These are phyloP conservation scores for Colletotrichum noveboracense DNA, from an alignment of 2,329 filamentous ascomycete species.

Conservation along the genomic window DNA sequence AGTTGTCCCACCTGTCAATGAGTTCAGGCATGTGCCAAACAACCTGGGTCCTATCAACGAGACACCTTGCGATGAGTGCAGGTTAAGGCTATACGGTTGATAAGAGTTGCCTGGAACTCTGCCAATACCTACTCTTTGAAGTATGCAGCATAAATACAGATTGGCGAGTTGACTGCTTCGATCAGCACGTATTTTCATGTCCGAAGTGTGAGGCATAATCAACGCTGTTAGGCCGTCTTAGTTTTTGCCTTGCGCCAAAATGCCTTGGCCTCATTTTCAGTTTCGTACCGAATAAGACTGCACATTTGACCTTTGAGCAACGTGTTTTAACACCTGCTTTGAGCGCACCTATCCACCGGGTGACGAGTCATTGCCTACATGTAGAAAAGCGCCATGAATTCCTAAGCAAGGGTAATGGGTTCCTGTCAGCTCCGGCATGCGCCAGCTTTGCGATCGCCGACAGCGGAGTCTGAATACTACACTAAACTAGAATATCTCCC, in stretches of 20 bases:
- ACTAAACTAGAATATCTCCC: not conserved
- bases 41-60: not conserved
- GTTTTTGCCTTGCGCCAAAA: not conserved
- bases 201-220: not conserved
- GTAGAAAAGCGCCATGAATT: no score
- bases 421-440: not conserved
- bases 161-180: not conserved
- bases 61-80: not conserved
- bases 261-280: not conserved
- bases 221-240: not conserved
- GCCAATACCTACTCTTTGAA: not conserved
- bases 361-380: no score
- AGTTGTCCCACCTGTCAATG: not conserved
- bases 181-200: not conserved
- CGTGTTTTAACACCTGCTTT: no score
- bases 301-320: no score
- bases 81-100: not conserved
- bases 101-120: not conserved
- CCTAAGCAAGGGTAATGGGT: not conserved
- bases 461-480: not conserved
- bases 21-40: not conserved
- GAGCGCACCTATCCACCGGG: no score
- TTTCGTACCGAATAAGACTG: not conserved
- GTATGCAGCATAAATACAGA: not conserved
- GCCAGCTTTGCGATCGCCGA: not conserved